These are phyloP conservation scores for Creolimax fragrantissima DNA, from an alignment of 78 protist genomes.

Conservation along the genomic window DNA sequence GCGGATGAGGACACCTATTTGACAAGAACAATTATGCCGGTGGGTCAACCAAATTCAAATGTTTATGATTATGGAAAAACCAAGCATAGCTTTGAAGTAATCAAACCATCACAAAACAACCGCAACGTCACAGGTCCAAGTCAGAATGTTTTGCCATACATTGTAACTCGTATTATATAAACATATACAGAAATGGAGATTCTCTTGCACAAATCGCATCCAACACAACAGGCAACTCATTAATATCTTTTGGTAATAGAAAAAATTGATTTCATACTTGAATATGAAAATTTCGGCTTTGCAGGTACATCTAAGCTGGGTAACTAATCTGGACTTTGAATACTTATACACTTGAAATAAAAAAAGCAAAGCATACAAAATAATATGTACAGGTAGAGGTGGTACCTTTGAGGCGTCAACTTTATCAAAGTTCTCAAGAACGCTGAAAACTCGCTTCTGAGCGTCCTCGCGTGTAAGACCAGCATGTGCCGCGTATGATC, in stretches of 20 bases:
- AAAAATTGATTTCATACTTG: too few relatives aligned
- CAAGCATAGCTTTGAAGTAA: too few relatives aligned
- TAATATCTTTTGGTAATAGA: too few relatives aligned
- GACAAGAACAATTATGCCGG: too few relatives aligned
- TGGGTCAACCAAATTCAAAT: neutral
- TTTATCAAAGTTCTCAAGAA: slow-evolving; percentile 42
- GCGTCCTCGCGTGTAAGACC: slow-evolving; percentile 31
- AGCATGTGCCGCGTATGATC: neutral
- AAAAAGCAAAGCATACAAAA: neutral
- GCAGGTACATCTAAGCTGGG: too few relatives aligned
- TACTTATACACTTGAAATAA: too few relatives aligned
- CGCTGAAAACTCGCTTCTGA: slow-evolving; percentile 34
- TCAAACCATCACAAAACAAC: neutral
- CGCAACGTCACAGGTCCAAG: neutral
- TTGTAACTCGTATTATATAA: too few relatives aligned
- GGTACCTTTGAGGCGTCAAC: slow-evolving; percentile 52
- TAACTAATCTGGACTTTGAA: too few relatives aligned
- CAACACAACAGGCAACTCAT: too few relatives aligned
- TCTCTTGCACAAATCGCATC: too few relatives aligned
- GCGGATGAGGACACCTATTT: slow-evolving; percentile 3
- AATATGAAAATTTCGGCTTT: too few relatives aligned
- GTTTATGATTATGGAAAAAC: neutral
- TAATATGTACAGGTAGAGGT: neutral
- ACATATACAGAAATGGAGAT: neutral
- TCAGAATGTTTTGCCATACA: neutral